Percentiles rank a stretch among this genome's conserved stretches.
These are phyloP conservation scores for Alternaria viburni DNA, from an alignment of 2,329 filamentous ascomycete species.

Conservation along the genomic window DNA sequence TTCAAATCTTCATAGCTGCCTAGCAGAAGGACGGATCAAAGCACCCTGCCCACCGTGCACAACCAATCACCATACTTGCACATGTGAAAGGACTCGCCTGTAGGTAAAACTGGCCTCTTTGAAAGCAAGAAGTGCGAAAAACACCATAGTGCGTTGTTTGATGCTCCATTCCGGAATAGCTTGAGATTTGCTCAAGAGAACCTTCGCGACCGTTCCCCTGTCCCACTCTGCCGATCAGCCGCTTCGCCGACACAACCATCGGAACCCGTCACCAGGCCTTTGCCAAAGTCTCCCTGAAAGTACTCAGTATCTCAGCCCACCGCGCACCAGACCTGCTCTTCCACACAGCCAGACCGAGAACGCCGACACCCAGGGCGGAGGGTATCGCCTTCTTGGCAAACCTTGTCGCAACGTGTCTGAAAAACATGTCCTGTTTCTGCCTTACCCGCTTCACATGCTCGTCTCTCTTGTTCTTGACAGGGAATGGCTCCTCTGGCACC, in stretches of 20 bases:
- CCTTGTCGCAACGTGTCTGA: background rate
- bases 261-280: background rate
- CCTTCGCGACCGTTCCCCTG: background rate
- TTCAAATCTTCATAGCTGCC: background rate
- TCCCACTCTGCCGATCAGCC: background rate
- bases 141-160: background rate
- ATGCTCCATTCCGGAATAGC: background rate
- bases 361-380: background rate
- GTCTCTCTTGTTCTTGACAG: slow-evolving; percentile 15
- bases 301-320: background rate
- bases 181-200: background rate
- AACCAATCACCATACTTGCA: background rate
- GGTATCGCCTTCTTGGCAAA: slow-evolving; percentile 1
- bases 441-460: slow-evolving; percentile 8
- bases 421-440: slow-evolving; percentile 9
- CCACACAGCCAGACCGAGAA: background rate
- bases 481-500: slow-evolving; percentile 23
- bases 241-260: background rate
- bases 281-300: background rate
- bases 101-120: background rate
- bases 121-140: background rate
- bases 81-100: background rate
- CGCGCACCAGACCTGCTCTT: background rate
- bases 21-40: background rate
- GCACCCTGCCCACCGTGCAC: background rate